Evolutionary conservation across 495 filamentous ascomycete species (phyloP).

Genomic region (Lichenothelia convexa): DNA sequence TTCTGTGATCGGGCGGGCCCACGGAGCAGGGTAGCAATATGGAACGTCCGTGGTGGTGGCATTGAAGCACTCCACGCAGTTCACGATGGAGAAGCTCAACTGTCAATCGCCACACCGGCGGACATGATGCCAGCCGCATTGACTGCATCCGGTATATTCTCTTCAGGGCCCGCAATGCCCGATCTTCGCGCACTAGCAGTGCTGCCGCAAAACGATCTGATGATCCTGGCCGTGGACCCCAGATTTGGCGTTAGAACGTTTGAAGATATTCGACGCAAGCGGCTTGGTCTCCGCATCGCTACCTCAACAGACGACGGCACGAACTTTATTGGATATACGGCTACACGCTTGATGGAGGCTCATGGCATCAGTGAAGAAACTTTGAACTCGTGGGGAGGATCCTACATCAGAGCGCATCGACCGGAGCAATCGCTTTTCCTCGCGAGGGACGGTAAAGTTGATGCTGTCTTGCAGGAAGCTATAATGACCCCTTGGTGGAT

Average conservation of each 20-base stretch:
- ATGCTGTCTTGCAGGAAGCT: slow-evolving; percentile 11
- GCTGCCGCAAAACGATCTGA: neutral
- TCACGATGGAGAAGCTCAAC: neutral
- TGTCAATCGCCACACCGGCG: neutral
- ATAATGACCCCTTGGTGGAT: slow-evolving; percentile 15
- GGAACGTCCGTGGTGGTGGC: neutral
- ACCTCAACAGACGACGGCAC: neutral
- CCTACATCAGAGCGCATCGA: slow-evolving; percentile 4
- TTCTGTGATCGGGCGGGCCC: neutral
- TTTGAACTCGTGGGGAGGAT: slow-evolving; percentile 7
- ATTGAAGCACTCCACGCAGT: neutral
- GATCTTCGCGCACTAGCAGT: neutral
- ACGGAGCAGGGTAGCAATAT: neutral
- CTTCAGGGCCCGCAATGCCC: neutral
- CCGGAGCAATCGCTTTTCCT: slow-evolving; percentile 8
- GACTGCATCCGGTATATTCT: neutral
- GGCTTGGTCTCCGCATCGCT: neutral
- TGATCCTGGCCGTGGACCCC: neutral
- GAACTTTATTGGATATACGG: neutral
- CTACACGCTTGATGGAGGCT: neutral
- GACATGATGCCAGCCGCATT: neutral
- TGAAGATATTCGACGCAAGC: neutral
- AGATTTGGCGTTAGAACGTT: neutral
- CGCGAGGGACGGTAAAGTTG: slow-evolving; percentile 3
- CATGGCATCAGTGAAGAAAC: neutral